phyloP scores from a whole-genome alignment of 2,329 filamentous ascomycete species.

The Fusarium pseudonygamai region DNA sequence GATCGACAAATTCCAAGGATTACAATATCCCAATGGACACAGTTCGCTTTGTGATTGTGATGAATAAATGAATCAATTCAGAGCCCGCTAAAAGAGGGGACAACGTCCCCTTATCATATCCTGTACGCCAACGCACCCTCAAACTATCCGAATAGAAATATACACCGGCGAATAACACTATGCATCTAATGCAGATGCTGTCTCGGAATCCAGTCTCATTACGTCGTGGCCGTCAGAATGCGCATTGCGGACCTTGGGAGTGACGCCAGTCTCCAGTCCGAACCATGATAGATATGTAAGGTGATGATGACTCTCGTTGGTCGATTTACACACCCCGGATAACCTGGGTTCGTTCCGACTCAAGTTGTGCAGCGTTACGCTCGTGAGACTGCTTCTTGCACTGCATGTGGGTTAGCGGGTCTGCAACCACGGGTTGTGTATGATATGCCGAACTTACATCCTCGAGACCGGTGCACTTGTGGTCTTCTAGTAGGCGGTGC shows the following conservation, averaged over 20 bases:
- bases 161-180: slow-evolving; percentile 40
- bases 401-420: slow-evolving; percentile 49
- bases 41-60: slow-evolving; percentile 11
- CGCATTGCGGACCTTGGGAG: slow-evolving; percentile 13
- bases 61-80: slow-evolving; percentile 38
- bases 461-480: slow-evolving; percentile 92
- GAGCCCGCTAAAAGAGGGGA: slow-evolving; percentile 30
- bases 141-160: slow-evolving; percentile 33
- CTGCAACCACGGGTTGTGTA: background rate
- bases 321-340: slow-evolving; percentile 82
- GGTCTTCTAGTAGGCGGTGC: slow-evolving; percentile 92
- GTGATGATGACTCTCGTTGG: background rate
- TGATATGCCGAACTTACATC: slow-evolving; percentile 66
- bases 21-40: background rate
- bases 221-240: slow-evolving; percentile 40
- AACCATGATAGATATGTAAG: background rate
- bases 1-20: background rate
- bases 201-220: slow-evolving; percentile 37
- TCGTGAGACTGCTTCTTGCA: slow-evolving; percentile 98
- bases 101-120: slow-evolving; percentile 32
- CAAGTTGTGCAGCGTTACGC: slow-evolving; percentile 90
- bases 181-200: slow-evolving; percentile 30
- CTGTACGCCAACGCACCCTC: slow-evolving; percentile 42
- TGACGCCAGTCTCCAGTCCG: slow-evolving; percentile 34
- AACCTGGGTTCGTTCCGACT: slow-evolving; percentile 91